These are phyloP conservation scores for Leccinum disarticulatum DNA, from an alignment of 768 basidiomycete genomes.

Conservation along the genomic window DNA sequence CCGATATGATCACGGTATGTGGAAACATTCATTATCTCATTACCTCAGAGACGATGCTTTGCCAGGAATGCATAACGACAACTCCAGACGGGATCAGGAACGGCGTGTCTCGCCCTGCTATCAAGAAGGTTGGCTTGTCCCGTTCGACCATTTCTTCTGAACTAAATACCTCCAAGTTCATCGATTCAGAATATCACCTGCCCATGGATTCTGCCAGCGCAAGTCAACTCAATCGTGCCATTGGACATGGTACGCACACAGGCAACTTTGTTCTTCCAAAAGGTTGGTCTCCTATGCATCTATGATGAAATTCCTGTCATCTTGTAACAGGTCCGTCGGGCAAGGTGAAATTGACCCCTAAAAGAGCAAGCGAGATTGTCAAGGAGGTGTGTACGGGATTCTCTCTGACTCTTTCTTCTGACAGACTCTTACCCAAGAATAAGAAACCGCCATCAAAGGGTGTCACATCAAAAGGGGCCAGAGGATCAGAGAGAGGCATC, in stretches of 20 bases:
- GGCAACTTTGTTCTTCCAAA: constrained; percentile 59
- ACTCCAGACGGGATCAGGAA: constrained; percentile 63
- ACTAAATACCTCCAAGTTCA: constrained; percentile 38
- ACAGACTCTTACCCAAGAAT: constrained; percentile 8
- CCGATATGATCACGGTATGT: constrained; percentile 45
- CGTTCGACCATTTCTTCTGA: background rate
- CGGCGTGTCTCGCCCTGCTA: constrained; percentile 73
- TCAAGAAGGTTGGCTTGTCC: constrained; percentile 67
- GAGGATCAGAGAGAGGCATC: background rate
- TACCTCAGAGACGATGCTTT: background rate
- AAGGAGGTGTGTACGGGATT: constrained; percentile 13
- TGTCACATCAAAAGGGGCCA: background rate
- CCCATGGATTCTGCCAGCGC: constrained; percentile 44
- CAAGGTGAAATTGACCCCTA: constrained; percentile 28
- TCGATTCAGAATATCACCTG: constrained; percentile 55
- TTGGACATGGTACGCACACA: constrained; percentile 50
- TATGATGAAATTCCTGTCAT: background rate
- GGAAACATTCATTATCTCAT: background rate
- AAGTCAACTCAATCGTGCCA: constrained; percentile 53
- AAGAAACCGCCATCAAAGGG: constrained; percentile 10
- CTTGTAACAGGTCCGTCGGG: constrained; percentile 24
- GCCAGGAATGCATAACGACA: constrained; percentile 69
- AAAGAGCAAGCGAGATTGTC: constrained; percentile 4
- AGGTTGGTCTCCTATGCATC: constrained; percentile 26
- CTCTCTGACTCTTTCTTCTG: background rate